A percentile compares a stretch with the other conserved stretches of the same genome.
Evolutionary conservation across 805 yeast species (phyloP).

Genomic region (Clavispora vitiphila): DNA sequence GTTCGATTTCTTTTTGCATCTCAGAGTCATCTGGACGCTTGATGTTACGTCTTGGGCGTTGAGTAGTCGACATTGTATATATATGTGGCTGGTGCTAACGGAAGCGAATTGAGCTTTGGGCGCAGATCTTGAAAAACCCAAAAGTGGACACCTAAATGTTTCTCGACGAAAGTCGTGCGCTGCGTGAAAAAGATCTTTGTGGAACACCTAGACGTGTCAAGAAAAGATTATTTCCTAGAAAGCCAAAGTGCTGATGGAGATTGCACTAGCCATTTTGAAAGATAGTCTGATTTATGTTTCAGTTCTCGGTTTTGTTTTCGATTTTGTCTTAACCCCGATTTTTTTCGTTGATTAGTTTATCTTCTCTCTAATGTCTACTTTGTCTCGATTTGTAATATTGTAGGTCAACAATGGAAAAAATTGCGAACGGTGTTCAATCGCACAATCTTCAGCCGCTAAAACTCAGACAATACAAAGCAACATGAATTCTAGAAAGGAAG

Average conservation of each 20-base stretch:
- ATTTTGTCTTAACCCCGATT: not conserved
- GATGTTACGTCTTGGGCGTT: conserved; percentile 46
- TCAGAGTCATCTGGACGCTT: conserved; percentile 71
- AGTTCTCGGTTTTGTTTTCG: no score
- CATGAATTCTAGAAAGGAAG: no score
- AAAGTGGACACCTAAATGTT: conserved; percentile 3
- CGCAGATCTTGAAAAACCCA: conserved; percentile 1
- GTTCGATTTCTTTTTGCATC: conserved; percentile 54
- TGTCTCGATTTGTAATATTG: no score
- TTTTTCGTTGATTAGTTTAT: no score
- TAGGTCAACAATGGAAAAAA: not conserved
- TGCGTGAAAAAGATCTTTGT: not conserved
- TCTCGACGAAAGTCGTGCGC: conserved; percentile 6
- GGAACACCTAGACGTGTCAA: not conserved
- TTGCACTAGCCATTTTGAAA: no score
- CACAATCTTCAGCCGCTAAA: no score
- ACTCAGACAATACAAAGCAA: no score
- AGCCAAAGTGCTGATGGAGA: not conserved
- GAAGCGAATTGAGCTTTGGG: not conserved
- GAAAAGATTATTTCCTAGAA: not conserved
- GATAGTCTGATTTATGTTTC: no score
- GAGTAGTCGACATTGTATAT: conserved; percentile 12
- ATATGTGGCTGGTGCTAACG: not conserved
- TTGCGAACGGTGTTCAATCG: not conserved
- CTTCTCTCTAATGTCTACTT: no score